These are phyloP conservation scores for Ilex aquifolium DNA, from an alignment of 257 asterid genomes.

Conservation along the genomic window DNA sequence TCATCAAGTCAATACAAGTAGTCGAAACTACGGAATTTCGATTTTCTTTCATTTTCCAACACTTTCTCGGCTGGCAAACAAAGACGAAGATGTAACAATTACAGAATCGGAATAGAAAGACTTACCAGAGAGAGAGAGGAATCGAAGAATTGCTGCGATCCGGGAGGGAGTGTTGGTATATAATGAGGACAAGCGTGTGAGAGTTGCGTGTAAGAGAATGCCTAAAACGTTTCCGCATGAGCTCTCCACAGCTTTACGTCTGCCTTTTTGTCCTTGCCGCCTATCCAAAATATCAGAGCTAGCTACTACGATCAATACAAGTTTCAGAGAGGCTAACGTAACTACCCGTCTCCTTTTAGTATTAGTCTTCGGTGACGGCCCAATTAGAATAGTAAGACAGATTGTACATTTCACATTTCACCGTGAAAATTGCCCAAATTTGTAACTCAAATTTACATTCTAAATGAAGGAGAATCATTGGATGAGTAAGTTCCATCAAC, in stretches of 20 bases:
- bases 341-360: no score
- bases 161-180: conserved; percentile 2
- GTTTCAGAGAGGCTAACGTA: no score
- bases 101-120: not conserved
- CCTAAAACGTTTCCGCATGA: conserved; percentile 40
- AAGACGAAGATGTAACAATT: not conserved
- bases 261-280: conserved; percentile 25
- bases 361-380: no score
- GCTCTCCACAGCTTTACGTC: conserved; percentile 46
- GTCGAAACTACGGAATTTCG: no score
- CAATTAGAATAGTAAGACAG: no score
- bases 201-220: conserved; percentile 61
- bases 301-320: no score
- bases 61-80: not conserved
- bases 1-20: no score
- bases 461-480: no score
- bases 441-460: no score
- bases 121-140: conserved; percentile 13
- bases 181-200: conserved; percentile 42
- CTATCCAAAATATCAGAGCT: not conserved
- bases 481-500: no score
- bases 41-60: not conserved
- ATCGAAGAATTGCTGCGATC: not conserved
- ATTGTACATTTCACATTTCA: no score
- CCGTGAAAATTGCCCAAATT: no score